Evolutionary conservation across 306 rosid species (phyloP).

Genomic region (Betula pendula): DNA sequence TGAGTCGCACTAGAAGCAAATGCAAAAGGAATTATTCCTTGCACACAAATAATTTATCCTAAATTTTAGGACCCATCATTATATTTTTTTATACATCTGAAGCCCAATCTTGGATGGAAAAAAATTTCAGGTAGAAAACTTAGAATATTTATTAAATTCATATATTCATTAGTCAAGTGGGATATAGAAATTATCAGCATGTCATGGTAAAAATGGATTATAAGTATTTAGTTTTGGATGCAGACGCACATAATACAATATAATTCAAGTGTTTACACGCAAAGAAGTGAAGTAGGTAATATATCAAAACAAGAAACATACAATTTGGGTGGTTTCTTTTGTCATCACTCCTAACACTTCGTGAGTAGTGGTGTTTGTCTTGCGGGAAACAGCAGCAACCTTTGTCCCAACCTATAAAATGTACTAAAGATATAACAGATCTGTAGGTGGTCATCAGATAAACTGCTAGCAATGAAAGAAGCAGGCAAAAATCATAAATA

Average conservation of each 20-base stretch:
- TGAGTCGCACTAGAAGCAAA: not conserved
- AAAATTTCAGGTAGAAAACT: not conserved
- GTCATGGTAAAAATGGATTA: not conserved
- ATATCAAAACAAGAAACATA: constrained; percentile 42
- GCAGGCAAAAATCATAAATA: constrained; percentile 16
- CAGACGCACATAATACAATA: not conserved
- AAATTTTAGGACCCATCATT: not conserved
- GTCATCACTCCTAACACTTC: constrained; percentile 91
- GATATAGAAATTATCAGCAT: not conserved
- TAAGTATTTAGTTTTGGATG: not conserved
- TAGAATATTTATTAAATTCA: not conserved
- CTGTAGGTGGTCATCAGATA: constrained; percentile 1
- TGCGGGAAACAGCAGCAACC: constrained; percentile 94
- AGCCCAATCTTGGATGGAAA: not conserved
- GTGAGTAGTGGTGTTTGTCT: constrained; percentile 96
- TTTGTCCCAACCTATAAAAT: constrained; percentile 84
- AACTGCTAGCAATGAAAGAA: constrained; percentile 5
- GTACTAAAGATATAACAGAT: constrained; percentile 9
- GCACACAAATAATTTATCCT: not conserved
- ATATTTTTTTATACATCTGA: not conserved
- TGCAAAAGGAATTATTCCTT: not conserved
- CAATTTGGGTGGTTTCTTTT: constrained; percentile 85
- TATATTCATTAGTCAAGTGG: not conserved
- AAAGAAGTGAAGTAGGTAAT: constrained; percentile 10
- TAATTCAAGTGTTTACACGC: not conserved